Evolutionary conservation across 345 rosid species (phyloP).

Genomic region (Draba incana): DNA sequence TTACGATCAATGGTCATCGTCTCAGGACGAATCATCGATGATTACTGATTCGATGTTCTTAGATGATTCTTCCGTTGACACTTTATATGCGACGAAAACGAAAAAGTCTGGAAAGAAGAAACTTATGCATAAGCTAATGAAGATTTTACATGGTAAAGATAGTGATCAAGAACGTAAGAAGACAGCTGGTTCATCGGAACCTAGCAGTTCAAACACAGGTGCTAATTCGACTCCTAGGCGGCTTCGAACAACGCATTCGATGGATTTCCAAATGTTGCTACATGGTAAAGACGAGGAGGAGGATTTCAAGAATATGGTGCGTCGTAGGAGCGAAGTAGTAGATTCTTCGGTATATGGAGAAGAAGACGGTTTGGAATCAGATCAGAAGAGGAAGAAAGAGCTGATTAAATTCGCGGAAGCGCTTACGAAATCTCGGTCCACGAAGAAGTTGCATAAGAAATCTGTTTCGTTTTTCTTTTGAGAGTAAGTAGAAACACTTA

Average conservation of each 20-base stretch:
- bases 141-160: constrained; percentile 68
- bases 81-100: constrained; percentile 41
- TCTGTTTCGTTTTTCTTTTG: constrained; percentile 48
- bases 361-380: constrained; percentile 15
- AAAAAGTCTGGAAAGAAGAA: constrained; percentile 51
- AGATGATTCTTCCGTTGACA: constrained; percentile 59
- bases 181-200: constrained; percentile 46
- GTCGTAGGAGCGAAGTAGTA: constrained; percentile 28
- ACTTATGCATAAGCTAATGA: constrained; percentile 64
- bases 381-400: constrained; percentile 46
- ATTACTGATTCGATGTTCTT: constrained; percentile 54
- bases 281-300: constrained; percentile 45
- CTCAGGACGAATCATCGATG: constrained; percentile 49
- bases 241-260: constrained; percentile 49
- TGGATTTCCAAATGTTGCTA: constrained; percentile 55
- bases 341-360: constrained; percentile 20
- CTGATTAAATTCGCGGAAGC: constrained; percentile 66
- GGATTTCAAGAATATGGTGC: constrained; percentile 37
- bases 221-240: constrained; percentile 38
- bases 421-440: constrained; percentile 49
- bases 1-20: constrained; percentile 65
- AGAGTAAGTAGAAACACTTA: constrained; percentile 30
- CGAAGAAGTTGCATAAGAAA: constrained; percentile 46
- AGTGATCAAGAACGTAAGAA: constrained; percentile 28
- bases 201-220: constrained; percentile 43